Base-by-base conservation (phyloP, 108 stramenopile species). In the Cyclotella cryptica region DNA sequence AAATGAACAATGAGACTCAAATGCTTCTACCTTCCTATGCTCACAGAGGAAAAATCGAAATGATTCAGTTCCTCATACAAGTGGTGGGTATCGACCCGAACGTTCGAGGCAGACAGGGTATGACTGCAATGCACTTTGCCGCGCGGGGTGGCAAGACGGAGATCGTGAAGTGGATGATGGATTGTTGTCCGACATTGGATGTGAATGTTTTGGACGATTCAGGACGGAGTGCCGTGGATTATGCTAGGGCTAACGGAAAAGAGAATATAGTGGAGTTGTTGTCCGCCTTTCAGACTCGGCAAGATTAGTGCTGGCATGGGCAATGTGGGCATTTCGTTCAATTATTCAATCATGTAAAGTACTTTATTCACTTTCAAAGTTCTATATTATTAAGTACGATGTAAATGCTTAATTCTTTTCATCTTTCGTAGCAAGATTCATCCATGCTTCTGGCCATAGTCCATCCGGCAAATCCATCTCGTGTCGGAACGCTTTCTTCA, bases 81-180 rank as follows among this genome's bases (percentile, higher is more conserved):
- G 64, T 65, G 41, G 49, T 88, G 21, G 67, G 79, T 22, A 39
- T 85, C 4, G 66, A 81, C 59, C 71, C 74, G 10, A 88, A 86
- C 62, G 55, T 68, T 30, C 47, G 15, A 12, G 81, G 86, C 55
- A 85, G 93, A 47, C 93, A 93, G 61, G 88, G 87, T 26, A 88
- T 93, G 90, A 93, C 93, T 1, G 69, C 85, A 18, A 73, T 93
- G 45, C 89, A 90, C 30, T 89, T 91, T 87, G 90, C 89, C 1
- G 85, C 90, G 18, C 81, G 93, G 28, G 82, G 87, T 53, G 93
- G 93, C 0, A 85, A 81, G 42, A 46, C 67, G 8, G 74, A 80
- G 6, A 71, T 89, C 57, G 86, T 90, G 11, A 63, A 75, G 35
- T 86, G 59, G 49, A 58, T 91, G 52, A 54, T 89, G 45, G 53